Evolutionary conservation across 768 basidiomycete species (phyloP), one percentile per base, ranked within the genome.

Genomic region (Russula virescens): DNA sequence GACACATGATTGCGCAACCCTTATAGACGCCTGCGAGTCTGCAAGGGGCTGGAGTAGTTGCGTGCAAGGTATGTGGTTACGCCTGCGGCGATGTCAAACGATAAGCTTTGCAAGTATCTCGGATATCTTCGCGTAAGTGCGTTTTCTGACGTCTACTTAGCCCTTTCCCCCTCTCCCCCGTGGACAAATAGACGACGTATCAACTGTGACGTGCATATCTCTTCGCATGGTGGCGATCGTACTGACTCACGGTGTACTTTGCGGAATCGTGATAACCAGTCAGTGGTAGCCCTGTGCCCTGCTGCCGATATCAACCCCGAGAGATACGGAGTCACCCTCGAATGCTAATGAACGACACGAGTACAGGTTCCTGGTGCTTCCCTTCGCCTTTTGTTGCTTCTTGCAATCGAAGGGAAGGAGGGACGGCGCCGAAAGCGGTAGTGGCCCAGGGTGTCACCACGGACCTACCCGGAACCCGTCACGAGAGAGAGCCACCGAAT

Each of bases 211-310:
- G 43, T 31, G 40, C 25, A 49, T 63, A 55, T 55, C 53, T 31
- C 28, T 35, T 52, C 43, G 45, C 26, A 31, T 19, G 16, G 40
- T 25, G 31, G 26, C 53, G 47, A 60, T 60, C 53, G 34, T 43
- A 38, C n/a, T 43, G 40, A 49, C 28, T 38, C 31, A 31, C 8
- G 31, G 31, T 31, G 31, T 31, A 3, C 31, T 13, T 51, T 42
- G 50, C 52, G 4, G 13, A 9, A 54, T 60, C 56, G 38, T 43
- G 34, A 60, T 54, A 34, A 63, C 6, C 47, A 1, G 51, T 55
- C 34, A 13, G 47, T 50, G 40, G 57, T 54, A 55, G 53, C 63
- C 63, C 63, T 64, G 1, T 43, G 31, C 63, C 63, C 63, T 55
- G 28, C 46, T 43, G 23, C n/a, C 47, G 19, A 31, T 13, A n/a